phyloP scores from a whole-genome alignment of 345 rosid species.

The Syzygium oleosum region DNA sequence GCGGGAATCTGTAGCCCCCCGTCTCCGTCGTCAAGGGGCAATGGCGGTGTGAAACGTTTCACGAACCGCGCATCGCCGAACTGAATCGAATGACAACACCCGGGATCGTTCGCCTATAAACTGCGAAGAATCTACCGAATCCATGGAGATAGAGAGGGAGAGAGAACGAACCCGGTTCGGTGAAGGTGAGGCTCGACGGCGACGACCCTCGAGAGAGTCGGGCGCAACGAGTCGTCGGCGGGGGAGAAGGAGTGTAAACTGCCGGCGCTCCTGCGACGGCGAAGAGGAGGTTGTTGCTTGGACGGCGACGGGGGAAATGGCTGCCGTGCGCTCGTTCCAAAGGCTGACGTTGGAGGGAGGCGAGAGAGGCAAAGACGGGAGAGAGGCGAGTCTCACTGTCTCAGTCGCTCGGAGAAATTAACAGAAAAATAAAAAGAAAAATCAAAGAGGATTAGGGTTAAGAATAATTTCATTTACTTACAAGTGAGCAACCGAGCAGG shows the following conservation, averaged over 20 bases:
- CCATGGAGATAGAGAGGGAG: not conserved
- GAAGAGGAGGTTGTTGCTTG: not conserved
- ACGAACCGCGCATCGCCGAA: not conserved
- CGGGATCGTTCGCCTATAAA: not conserved
- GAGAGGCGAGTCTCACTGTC: not conserved
- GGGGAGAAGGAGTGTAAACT: not conserved
- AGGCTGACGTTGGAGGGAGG: not conserved
- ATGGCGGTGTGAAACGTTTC: not conserved
- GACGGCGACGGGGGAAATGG: not conserved
- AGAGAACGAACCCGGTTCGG: not conserved
- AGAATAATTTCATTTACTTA: not conserved
- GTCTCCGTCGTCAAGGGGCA: not conserved
- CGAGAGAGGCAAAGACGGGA: not conserved
- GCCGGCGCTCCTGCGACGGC: not conserved
- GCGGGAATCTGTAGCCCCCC: not conserved
- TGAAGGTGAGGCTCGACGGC: not conserved
- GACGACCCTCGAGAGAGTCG: not conserved
- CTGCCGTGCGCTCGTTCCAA: not conserved
- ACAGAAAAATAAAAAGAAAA: not conserved
- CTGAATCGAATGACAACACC: not conserved
- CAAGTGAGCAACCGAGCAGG: not conserved
- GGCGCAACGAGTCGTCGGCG: not conserved
- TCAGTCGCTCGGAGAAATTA: not conserved
- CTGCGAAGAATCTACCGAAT: not conserved
- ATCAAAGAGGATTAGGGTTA: not conserved